phyloP scores from a whole-genome alignment of 2,329 filamentous ascomycete genomes.

The Penicillium paneum region DNA sequence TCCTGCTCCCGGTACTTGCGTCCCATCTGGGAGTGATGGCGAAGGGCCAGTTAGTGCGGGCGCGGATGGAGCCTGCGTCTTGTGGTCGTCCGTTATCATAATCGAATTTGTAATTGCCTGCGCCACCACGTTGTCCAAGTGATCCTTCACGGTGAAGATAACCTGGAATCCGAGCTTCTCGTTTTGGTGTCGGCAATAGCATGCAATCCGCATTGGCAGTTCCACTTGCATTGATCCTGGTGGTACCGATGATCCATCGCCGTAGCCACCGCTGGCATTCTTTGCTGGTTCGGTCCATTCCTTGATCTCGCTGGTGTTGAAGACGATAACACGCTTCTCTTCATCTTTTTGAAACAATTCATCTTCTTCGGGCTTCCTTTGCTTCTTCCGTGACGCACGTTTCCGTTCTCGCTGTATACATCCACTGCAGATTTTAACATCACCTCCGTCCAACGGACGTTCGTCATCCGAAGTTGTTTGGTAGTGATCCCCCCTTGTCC shows the following conservation, averaged over 20 bases:
- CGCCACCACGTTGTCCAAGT: slow-evolving; percentile 69
- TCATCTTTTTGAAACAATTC: slow-evolving; percentile 80
- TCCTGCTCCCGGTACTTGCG: slow-evolving; percentile 43
- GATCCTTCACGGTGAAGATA: slow-evolving; percentile 91
- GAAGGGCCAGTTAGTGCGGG: slow-evolving; percentile 34
- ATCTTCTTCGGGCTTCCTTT: slow-evolving; percentile 89
- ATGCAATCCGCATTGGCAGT: slow-evolving; percentile 91
- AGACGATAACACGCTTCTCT: slow-evolving; percentile 77
- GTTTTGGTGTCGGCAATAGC: slow-evolving; percentile 91
- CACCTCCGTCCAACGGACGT: slow-evolving; percentile 81
- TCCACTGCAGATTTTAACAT: slow-evolving; percentile 86
- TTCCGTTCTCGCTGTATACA: slow-evolving; percentile 91
- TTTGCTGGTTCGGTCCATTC: slow-evolving; percentile 69
- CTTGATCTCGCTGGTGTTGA: slow-evolving; percentile 84
- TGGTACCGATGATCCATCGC: slow-evolving; percentile 35
- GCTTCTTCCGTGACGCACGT: slow-evolving; percentile 85
- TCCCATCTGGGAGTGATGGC: slow-evolving; percentile 37
- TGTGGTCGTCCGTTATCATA: slow-evolving; percentile 97
- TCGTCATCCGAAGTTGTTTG: slow-evolving; percentile 56
- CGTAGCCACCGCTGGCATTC: slow-evolving; percentile 50
- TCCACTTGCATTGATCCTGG: slow-evolving; percentile 72
- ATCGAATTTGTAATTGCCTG: slow-evolving; percentile 85
- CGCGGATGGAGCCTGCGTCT: slow-evolving; percentile 63
- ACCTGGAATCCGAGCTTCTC: slow-evolving; percentile 91
- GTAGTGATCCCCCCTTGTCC: slow-evolving; percentile 48